Evolutionary conservation across 768 basidiomycete species (phyloP).

Genomic region (Coprinopsis sp.): DNA sequence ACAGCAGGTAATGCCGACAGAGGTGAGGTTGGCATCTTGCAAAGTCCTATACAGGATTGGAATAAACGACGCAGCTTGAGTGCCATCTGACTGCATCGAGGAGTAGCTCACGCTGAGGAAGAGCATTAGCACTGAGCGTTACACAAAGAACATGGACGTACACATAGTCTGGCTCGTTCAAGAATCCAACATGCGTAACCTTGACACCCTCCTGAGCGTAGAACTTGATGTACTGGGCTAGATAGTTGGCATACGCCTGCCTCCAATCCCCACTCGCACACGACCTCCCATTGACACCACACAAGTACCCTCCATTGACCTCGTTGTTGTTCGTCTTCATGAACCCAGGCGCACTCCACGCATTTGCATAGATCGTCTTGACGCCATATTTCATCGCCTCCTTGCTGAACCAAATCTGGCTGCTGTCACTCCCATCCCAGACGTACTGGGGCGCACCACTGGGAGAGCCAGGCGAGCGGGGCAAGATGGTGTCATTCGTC

Average conservation of each 20-base stretch:
- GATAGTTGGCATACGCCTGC: constrained; percentile 11
- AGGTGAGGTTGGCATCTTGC: constrained; percentile 3
- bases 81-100: constrained; percentile 15
- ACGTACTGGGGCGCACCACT: constrained; percentile 11
- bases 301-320: constrained; percentile 14
- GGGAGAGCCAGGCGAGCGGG: constrained; percentile 9
- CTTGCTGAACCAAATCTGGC: constrained; percentile 15
- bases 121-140: not conserved
- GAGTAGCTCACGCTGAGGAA: constrained; percentile 14
- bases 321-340: constrained; percentile 18
- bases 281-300: constrained; percentile 9
- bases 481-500: constrained; percentile 9
- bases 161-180: constrained; percentile 16
- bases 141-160: constrained; percentile 1
- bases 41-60: constrained; percentile 14
- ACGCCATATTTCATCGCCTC: constrained; percentile 14
- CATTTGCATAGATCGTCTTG: constrained; percentile 15
- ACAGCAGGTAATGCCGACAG: constrained; percentile 10
- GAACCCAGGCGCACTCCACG: constrained; percentile 15
- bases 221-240: constrained; percentile 14
- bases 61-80: constrained; percentile 13
- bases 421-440: constrained; percentile 12
- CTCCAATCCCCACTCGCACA: constrained; percentile 15
- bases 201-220: constrained; percentile 11
- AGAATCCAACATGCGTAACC: constrained; percentile 13